These are phyloP conservation scores for Fusarium musae DNA, from an alignment of 2,329 filamentous ascomycete genomes.

Conservation along the genomic window DNA sequence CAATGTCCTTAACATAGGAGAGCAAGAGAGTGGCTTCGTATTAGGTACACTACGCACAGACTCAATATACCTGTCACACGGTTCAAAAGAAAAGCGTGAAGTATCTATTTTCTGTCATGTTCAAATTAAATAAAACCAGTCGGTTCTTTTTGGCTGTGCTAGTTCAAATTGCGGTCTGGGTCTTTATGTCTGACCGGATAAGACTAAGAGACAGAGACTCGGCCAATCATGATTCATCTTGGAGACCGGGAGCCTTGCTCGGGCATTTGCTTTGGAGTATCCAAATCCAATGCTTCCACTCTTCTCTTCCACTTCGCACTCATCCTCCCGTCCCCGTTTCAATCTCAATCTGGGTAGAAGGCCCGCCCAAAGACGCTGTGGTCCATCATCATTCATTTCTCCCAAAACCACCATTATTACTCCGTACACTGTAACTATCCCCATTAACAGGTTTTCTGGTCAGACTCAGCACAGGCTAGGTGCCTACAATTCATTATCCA, in stretches of 20 bases:
- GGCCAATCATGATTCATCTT: conserved; percentile 38
- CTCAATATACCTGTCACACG: conserved; percentile 12
- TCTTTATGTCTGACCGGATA: conserved; percentile 21
- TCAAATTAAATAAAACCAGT: conserved; percentile 17
- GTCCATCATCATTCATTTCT: conserved; percentile 9
- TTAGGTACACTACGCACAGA: conserved; percentile 1
- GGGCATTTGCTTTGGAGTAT: conserved; percentile 8
- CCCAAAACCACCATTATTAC: conserved; percentile 12
- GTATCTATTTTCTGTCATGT: conserved; percentile 4
- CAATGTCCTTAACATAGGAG: neutral
- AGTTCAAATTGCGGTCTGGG: conserved; percentile 15
- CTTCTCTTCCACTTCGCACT: neutral
- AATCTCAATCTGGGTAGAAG: conserved; percentile 34
- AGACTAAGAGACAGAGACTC: conserved; percentile 31
- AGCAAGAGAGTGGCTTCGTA: neutral
- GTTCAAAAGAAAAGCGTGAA: neutral
- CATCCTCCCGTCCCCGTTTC: conserved; percentile 2
- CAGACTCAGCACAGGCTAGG: conserved; percentile 14
- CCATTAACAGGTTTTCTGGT: conserved; percentile 41
- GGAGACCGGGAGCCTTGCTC: conserved; percentile 16
- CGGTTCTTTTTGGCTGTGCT: conserved; percentile 1
- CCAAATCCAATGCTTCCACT: conserved; percentile 7
- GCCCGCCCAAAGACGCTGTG: conserved; percentile 33
- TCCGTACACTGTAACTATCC: neutral
- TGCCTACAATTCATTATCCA: conserved; percentile 16